Evolutionary conservation across 2,329 filamentous ascomycete genomes (phyloP), one percentile per base, ranked within the genome.

Genomic region (Fusarium humuli): DNA sequence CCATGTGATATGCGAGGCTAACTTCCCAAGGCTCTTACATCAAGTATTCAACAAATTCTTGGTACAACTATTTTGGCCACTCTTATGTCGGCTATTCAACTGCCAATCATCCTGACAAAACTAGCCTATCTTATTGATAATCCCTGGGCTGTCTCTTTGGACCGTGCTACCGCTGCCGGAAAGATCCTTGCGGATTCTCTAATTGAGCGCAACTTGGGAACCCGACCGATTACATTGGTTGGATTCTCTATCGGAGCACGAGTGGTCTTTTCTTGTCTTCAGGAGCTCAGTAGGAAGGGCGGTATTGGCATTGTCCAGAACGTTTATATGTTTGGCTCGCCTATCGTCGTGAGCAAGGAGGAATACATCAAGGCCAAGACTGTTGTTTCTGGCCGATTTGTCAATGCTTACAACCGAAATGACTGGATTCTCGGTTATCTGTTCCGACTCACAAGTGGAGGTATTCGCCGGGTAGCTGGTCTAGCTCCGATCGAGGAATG

Each of bases 341-440:
- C 96, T 5, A 85, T 98, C 12, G 94, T 99, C 12, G 93, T 93
- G 50, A 98, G 95, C 79, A 92, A 89, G 76, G 95, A 98, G 60
- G 96, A 99, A 69, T 98, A 93, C 74, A 80, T 94, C 25, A 91
- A 88, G 73, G 92, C 91, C 12, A 89, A 92, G 58, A 91, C 91
- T n/a, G 91, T 97, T 5, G 92, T 98, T 6, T 87, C 93, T 10
- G 96, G 96, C n/a, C 89, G 94, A 44, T 97, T 98, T 73, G 90
- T 99, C 70, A 99, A 97, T 76, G 96, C 93, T 18, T 99, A 94
- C 81, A 93, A 96, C 73, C 92, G 88, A 49, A 98, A 96, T 78
- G 96, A 99, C 81, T 99, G 96, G 96, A 98, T 99, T 75, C 81
- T 99, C 52, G 94, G 91, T 65, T 99, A 99, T 78, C 88, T 99